These are phyloP conservation scores for Juglanconis juglandina DNA, from an alignment of 2,329 filamentous ascomycete genomes.

Conservation along the genomic window DNA sequence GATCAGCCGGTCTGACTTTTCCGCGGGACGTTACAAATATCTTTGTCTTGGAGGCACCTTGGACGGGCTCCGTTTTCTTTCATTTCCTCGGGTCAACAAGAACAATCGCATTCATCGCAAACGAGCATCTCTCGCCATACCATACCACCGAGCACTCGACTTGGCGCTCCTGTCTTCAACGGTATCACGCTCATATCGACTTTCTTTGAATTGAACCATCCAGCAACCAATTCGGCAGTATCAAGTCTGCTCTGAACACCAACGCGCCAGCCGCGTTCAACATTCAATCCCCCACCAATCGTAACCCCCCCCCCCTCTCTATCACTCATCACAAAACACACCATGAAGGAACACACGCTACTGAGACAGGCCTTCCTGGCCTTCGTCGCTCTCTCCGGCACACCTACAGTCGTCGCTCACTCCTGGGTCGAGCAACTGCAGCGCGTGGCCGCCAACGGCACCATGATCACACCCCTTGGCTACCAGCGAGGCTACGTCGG, in stretches of 20 bases:
- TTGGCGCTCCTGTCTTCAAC: neutral
- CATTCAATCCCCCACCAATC: neutral
- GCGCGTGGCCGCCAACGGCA: slow-evolving; percentile 69
- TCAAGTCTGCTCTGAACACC: neutral
- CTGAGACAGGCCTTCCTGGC: slow-evolving; percentile 11
- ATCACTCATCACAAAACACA: neutral
- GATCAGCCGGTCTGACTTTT: slow-evolving; percentile 19
- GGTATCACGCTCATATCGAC: neutral
- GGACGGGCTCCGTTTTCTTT: slow-evolving; percentile 2
- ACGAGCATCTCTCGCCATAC: neutral
- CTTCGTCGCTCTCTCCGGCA: slow-evolving; percentile 31
- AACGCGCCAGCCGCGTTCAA: slow-evolving; percentile 9
- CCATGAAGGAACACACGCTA: slow-evolving; percentile 6
- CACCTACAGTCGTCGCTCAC: slow-evolving; percentile 51
- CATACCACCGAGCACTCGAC: neutral
- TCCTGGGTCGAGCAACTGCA: slow-evolving; percentile 79
- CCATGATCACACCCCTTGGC: slow-evolving; percentile 66
- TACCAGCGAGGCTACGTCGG: slow-evolving; percentile 70
- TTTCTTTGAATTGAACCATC: neutral
- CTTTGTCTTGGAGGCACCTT: slow-evolving; percentile 14
- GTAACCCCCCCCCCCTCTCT: neutral
- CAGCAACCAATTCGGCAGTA: neutral
- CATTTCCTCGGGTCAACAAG: slow-evolving; percentile 1
- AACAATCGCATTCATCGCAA: slow-evolving; percentile 8
- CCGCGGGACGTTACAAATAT: slow-evolving; percentile 16